A percentile compares a stretch with the other conserved stretches of the same genome.
Conservation (phyloP, 2,329 filamentous ascomycete species). For the Trichophyton equinum region DNA sequence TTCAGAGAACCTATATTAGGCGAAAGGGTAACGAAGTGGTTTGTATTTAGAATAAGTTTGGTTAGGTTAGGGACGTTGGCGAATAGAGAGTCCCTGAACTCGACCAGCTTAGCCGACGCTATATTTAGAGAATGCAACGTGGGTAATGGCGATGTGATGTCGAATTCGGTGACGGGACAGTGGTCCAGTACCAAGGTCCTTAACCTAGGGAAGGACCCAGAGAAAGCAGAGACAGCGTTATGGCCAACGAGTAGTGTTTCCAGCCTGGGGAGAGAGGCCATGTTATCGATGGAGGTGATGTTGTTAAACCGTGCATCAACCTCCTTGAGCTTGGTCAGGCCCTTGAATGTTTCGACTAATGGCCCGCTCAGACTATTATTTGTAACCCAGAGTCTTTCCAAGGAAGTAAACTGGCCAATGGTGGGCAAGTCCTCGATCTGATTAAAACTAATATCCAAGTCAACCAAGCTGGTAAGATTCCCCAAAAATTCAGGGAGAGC, state of each 20-base stretch:
- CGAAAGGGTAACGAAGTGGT: slow-evolving; percentile 86
- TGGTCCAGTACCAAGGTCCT: slow-evolving; percentile 81
- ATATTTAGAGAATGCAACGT: slow-evolving; percentile 79
- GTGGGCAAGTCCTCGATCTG: slow-evolving; percentile 66
- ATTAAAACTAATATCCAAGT: slow-evolving; percentile 96
- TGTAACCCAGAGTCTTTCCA: slow-evolving; percentile 87
- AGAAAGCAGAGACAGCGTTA: slow-evolving; percentile 82
- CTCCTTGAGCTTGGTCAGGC: slow-evolving; percentile 68
- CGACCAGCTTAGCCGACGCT: slow-evolving; percentile 79
- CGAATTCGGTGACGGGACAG: slow-evolving; percentile 89
- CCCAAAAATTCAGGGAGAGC: slow-evolving; percentile 78
- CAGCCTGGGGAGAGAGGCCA: slow-evolving; percentile 70
- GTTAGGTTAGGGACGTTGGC: slow-evolving; percentile 76
- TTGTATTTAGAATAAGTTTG: slow-evolving; percentile 80
- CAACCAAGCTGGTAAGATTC: slow-evolving; percentile 67
- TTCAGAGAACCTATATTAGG: slow-evolving; percentile 71
- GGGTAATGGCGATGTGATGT: slow-evolving; percentile 62
- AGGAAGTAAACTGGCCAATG: slow-evolving; percentile 62
- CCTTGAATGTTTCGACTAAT: slow-evolving; percentile 59
- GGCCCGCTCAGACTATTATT: slow-evolving; percentile 77
- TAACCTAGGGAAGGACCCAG: slow-evolving; percentile 74
- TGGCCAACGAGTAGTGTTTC: slow-evolving; percentile 85
- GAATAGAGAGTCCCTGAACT: slow-evolving; percentile 75
- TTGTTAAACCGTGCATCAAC: slow-evolving; percentile 90
- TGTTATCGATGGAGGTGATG: slow-evolving; percentile 75